Evolutionary conservation across 352 stramenopile genomes (phyloP).

Genomic region (Phytophthora litchii): DNA sequence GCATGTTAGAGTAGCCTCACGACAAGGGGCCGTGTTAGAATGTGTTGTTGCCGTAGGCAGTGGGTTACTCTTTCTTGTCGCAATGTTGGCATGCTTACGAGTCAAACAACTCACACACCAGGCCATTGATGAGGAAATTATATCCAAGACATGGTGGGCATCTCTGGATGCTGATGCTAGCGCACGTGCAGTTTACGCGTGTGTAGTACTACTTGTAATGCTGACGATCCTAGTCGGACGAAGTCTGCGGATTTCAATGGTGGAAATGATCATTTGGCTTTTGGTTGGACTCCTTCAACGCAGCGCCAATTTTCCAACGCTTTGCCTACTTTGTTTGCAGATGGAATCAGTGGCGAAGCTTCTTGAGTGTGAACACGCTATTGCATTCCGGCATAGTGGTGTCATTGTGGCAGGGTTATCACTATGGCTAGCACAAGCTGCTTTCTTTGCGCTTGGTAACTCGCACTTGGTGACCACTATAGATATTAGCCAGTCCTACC

Average conservation of each 20-base stretch:
- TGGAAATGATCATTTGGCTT: constrained; percentile 70
- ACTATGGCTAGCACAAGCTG: constrained; percentile 61
- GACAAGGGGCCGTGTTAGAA: constrained; percentile 9
- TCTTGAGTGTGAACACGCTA: constrained; percentile 12
- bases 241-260: constrained; percentile 16
- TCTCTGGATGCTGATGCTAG: constrained; percentile 40
- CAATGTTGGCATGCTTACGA: constrained; percentile 30
- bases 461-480: constrained; percentile 91
- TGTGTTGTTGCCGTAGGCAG: constrained; percentile 15
- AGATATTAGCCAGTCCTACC: constrained; percentile 90
- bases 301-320: constrained; percentile 60
- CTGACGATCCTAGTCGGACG: constrained; percentile 6
- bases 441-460: constrained; percentile 89
- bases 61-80: constrained; percentile 30
- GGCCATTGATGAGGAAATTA: constrained; percentile 4
- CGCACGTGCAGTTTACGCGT: constrained; percentile 58
- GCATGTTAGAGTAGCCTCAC: not conserved
- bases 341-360: constrained; percentile 39
- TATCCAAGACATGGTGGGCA: constrained; percentile 8
- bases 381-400: constrained; percentile 6
- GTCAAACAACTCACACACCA: constrained; percentile 31
- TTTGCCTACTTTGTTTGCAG: constrained; percentile 59
- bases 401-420: constrained; percentile 34
- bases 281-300: constrained; percentile 65
- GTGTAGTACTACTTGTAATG: constrained; percentile 22